Evolutionary conservation across 805 yeast genomes (phyloP).

Genomic region (Zygoascus tannicola): DNA sequence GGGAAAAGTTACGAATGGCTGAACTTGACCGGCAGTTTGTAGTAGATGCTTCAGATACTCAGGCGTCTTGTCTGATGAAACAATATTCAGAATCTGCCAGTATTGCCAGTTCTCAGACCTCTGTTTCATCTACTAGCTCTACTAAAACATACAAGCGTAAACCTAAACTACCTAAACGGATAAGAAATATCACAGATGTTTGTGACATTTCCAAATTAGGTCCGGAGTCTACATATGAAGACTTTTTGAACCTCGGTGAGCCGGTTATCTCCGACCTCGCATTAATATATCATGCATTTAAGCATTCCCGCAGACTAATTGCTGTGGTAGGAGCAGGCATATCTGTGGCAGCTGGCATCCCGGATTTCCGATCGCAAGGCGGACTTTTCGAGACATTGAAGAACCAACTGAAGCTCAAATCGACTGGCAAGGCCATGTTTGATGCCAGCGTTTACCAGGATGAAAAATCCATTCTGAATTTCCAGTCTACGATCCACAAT

Average conservation of each 20-base stretch:
- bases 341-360: constrained; percentile 85
- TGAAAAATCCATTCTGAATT: constrained; percentile 47
- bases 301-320: constrained; percentile 48
- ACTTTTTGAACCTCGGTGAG: constrained; percentile 3
- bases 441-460: constrained; percentile 65
- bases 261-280: constrained; percentile 25
- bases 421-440: constrained; percentile 61
- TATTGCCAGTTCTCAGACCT: not conserved
- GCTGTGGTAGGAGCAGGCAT: constrained; percentile 85
- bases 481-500: constrained; percentile 65
- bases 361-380: constrained; percentile 64
- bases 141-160: constrained; percentile 6
- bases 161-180: constrained; percentile 13
- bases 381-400: constrained; percentile 60
- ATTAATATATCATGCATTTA: constrained; percentile 43
- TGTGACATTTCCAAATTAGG: constrained; percentile 8
- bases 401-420: constrained; percentile 28
- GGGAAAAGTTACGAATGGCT: too few species aligned
- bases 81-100: too few species aligned
- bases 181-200: constrained; percentile 3
- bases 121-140: not conserved
- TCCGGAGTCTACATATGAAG: not conserved
- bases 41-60: too few species aligned
- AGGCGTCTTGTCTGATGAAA: too few species aligned
- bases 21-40: too few species aligned